Evolutionary conservation across 2,329 filamentous ascomycete species (phyloP).

Genomic region (Fusarium protoensiforme): DNA sequence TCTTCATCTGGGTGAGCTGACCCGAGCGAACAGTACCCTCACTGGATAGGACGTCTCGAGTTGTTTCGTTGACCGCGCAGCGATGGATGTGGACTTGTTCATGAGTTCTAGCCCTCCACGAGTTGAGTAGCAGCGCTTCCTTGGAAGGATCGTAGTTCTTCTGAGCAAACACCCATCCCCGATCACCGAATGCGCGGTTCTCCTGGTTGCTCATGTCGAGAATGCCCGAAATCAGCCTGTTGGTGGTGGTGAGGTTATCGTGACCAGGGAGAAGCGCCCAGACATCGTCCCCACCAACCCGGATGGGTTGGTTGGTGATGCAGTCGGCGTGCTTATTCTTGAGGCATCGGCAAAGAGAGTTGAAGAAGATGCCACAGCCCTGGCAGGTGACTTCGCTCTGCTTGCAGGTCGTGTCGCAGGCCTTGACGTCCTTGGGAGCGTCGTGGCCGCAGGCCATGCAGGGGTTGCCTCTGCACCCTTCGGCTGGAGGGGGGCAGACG

Average conservation of each 20-base stretch:
- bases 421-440: neutral
- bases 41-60: neutral
- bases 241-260: slow-evolving; percentile 20
- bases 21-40: neutral
- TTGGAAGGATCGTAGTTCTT: neutral
- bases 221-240: slow-evolving; percentile 8
- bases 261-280: slow-evolving; percentile 3
- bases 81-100: slow-evolving; percentile 31
- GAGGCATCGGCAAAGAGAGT: neutral
- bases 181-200: neutral
- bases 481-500: neutral
- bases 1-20: neutral
- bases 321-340: neutral
- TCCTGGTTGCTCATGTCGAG: neutral
- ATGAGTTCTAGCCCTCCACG: slow-evolving; percentile 13
- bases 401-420: neutral
- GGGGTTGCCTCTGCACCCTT: neutral
- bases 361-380: neutral
- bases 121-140: slow-evolving; percentile 16
- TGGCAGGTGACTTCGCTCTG: neutral
- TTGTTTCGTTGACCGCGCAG: slow-evolving; percentile 10
- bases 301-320: neutral
- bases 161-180: slow-evolving; percentile 22
- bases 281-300: neutral
- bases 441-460: neutral